phyloP scores from a whole-genome alignment of 345 rosid genomes.

The Rhodomyrtus tomentosa region DNA sequence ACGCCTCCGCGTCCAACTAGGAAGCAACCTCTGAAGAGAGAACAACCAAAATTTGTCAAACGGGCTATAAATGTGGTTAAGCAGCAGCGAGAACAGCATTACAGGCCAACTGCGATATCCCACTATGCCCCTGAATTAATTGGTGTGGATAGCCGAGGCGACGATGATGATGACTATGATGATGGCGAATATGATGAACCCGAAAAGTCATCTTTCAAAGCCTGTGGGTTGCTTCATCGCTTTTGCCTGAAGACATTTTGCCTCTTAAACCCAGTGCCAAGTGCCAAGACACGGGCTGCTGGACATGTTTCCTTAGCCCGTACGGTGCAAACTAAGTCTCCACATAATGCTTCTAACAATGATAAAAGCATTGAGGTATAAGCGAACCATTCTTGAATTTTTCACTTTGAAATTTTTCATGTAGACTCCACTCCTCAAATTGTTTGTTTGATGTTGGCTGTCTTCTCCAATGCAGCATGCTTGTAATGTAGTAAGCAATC shows the following conservation, averaged over 20 bases:
- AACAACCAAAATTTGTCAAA: conserved; percentile 15
- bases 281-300: conserved; percentile 30
- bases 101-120: conserved; percentile 15
- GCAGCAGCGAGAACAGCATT: conserved; percentile 11
- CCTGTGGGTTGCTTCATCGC: conserved; percentile 63
- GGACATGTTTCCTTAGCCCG: background rate
- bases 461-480: conserved; percentile 14
- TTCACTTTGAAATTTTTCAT: background rate
- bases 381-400: background rate
- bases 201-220: conserved; percentile 22
- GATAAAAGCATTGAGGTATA: background rate
- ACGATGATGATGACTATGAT: conserved; percentile 37
- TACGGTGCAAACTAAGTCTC: background rate
- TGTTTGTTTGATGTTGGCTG: background rate
- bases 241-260: conserved; percentile 46
- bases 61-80: conserved; percentile 15
- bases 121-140: conserved; percentile 10
- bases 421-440: background rate
- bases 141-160: conserved; percentile 31
- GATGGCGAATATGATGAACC: conserved; percentile 4
- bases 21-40: conserved; percentile 32
- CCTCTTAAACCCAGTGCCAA: conserved; percentile 37
- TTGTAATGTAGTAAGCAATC: conserved; percentile 4
- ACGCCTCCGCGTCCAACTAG: conserved; percentile 34
- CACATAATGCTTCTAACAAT: background rate